Conservation (phyloP, 495 filamentous ascomycete species). For the Emericellopsis terricola region DNA sequence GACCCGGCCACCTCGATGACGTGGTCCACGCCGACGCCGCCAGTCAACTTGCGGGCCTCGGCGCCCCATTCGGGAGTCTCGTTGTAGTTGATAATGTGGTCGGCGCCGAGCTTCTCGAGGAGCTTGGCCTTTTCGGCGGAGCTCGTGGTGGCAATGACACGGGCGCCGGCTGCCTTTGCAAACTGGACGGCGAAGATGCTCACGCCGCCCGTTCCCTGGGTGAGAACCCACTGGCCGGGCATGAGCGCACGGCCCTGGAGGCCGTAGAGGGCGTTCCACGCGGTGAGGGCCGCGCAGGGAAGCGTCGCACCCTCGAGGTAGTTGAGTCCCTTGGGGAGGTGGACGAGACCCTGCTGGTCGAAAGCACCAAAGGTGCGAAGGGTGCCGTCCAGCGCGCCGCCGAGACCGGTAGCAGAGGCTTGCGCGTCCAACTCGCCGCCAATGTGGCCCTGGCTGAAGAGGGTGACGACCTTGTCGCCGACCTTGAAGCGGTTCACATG, state of each 20-base stretch:
- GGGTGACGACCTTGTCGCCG: conserved; percentile 20
- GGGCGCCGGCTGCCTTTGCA: conserved; percentile 17
- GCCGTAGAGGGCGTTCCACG: conserved; percentile 21
- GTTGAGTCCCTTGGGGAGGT: conserved; percentile 7
- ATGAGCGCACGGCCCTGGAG: conserved; percentile 2
- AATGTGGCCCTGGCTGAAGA: conserved; percentile 7
- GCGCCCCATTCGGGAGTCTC: conserved; percentile 42
- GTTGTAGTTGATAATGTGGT: conserved; percentile 41
- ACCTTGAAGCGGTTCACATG: conserved; percentile 38
- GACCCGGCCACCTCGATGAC: conserved; percentile 39
- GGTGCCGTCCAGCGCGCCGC: conserved; percentile 8
- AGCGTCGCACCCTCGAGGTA: conserved; percentile 9
- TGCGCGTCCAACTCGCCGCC: conserved; percentile 4
- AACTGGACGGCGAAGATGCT: conserved; percentile 17
- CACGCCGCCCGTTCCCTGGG: conserved; percentile 18
- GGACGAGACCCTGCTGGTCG: conserved; percentile 10
- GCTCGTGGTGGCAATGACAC: conserved; percentile 23
- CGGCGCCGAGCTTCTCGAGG: conserved; percentile 26
- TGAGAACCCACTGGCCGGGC: conserved; percentile 12
- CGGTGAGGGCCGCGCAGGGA: conserved; percentile 12
- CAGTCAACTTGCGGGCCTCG: conserved; percentile 35
- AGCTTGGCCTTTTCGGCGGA: conserved; percentile 13
- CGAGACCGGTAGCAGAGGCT: conserved; percentile 5
- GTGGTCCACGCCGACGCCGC: conserved; percentile 35
- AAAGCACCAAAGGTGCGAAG: conserved; percentile 8